Evolutionary conservation across 495 filamentous ascomycete genomes (phyloP), one percentile per base, ranked within the genome.

Genomic region (Recurvomyces mirabilis): DNA sequence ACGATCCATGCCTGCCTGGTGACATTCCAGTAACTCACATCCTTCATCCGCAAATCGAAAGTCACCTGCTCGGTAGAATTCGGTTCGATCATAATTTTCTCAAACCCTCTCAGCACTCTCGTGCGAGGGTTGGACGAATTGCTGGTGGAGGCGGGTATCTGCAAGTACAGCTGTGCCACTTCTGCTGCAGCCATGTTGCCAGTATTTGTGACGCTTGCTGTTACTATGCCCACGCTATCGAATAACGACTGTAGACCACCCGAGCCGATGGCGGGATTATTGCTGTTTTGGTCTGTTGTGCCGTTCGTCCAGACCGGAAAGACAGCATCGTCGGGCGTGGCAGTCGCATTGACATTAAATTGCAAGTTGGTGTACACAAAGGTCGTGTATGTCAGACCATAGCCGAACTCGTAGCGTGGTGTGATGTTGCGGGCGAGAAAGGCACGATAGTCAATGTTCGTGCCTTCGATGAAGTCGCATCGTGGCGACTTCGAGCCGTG

Each of bases 171-270:
- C 38, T 53, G 51, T 20, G 51, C 46, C 11, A 53, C 51, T 32
- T 53, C 51, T 1, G 38, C 47, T 11, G 51, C 47, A 18, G 47
- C 29, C 11, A 53, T 39, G 9, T 17, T n/a, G 12, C 51, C 51
- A 3, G 47, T 50, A 40, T 53, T 53, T 13, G 37, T 32, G n/a
- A 53, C 31, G 32, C 10, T 38, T 26, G 40, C 46, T 6, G 73
- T 74, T 1, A 55, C 54, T 1, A 70, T 69, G 26, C 32, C 43
- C 7, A 52, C 42, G 31, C 38, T 39, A 6, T 38, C 37, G 34
- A 47, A 47, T 21, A 47, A 20, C 9, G 32, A 26, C 1, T 28
- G 11, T 17, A 44, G 20, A 29, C 52, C 30, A 2, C 36, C 45
- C 32, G 34, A 4, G 20, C 43, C 33, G 31, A 54, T 52, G 28